Evolutionary conservation across 1,284 basidiomycete species (phyloP), one percentile per base, ranked within the genome.

Genomic region (Cryptococcus neoformans): DNA sequence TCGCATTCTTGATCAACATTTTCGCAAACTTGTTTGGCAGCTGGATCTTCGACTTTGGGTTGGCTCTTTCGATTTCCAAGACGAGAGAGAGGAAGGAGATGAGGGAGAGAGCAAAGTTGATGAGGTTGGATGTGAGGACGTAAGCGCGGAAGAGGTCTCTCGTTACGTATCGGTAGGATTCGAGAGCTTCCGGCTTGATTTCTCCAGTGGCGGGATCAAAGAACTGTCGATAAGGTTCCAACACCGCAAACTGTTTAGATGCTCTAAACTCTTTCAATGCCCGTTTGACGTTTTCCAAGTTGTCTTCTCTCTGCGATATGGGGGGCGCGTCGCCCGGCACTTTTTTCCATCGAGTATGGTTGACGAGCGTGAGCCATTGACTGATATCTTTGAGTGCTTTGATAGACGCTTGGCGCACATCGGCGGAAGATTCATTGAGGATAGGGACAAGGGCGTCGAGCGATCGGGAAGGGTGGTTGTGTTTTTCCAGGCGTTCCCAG

Each of bases 311-410:
- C 4, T 69, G 70, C 38, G 62, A 54, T 9, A 76, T 60, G 2
- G 57, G 44, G 0, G 69, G 50, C 4, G 64, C 53, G 40, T 44
- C 46, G 1, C 53, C 42, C 35, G 62, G 74, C 40, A 56, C 57
- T 62, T 65, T 72, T 54, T 74, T 54, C 78, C 82, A 85, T 36
- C 84, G 78, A 11, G 77, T 75, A 12, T 71, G 74, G 67, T 86
- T 86, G 59, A 83, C 73, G 46, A 76, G 67, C 14, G 78, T 69
- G 35, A 85, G 61, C 51, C 79, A 76, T 5, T 65, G 63, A 34
- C 77, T 67, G 8, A 75, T 71, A 28, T 74, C 74, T 12, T 60
- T 60, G 14, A 84, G 68, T 2, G 74, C 80, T 3, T 59, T 68
- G 6, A 73, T 62, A 37, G 76, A 76, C 0, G 81, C 75, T 4